Evolutionary conservation across 139 green algal genomes (phyloP).

Genomic region (Tetratostichococcus sp.): DNA sequence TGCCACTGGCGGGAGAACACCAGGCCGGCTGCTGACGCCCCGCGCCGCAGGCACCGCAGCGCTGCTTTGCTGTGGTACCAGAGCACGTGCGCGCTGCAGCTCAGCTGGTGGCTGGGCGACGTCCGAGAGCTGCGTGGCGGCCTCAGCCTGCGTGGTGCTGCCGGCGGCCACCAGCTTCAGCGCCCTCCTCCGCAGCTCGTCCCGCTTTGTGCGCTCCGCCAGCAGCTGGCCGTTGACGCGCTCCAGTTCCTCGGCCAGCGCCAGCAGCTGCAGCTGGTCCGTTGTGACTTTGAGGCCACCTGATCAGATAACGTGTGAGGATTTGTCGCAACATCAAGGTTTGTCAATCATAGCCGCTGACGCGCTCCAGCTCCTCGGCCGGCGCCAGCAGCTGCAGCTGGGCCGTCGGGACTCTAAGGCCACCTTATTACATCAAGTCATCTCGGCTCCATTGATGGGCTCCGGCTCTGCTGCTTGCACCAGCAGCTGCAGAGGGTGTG

Average conservation of each 20-base stretch:
- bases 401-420: conserved; percentile 10
- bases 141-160: no score
- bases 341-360: no score
- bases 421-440: no score
- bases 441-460: neutral
- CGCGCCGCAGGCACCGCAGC: no score
- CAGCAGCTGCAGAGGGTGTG: conserved; percentile 22
- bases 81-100: no score
- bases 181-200: neutral
- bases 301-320: no score
- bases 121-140: neutral
- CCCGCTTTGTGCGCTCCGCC: neutral
- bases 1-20: no score
- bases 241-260: conserved; percentile 23
- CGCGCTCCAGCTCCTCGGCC: conserved; percentile 18
- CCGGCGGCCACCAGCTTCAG: neutral
- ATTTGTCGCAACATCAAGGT: no score
- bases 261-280: conserved; percentile 23
- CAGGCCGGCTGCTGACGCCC: no score
- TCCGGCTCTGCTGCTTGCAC: conserved; percentile 20
- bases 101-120: no score
- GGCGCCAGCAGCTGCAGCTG: conserved; percentile 26
- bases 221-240: neutral
- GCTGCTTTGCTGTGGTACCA: no score
- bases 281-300: conserved; percentile 16